Base-by-base conservation (phyloP, 2,329 filamentous ascomycete genomes). In the Monilinia fructigena region DNA sequence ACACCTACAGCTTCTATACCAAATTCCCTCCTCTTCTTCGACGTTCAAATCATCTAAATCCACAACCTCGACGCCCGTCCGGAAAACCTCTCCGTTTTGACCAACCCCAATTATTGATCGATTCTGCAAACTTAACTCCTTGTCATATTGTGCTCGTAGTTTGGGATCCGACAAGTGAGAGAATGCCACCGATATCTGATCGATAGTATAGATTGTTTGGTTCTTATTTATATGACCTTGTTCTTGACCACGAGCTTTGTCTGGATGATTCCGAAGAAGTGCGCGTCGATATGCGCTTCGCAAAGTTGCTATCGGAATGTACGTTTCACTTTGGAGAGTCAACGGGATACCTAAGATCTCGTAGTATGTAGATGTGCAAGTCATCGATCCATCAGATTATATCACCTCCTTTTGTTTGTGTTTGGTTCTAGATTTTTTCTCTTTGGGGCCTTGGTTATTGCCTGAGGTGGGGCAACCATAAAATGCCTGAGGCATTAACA, bases 261-360 rank as follows among this genome's bases (percentile, higher is more conserved):
- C 75, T 14, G 88, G 88, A 76, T 90, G 88, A 78, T 89, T 82
- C 70, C 80, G 82, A 20, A 90, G 82, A 45, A 90, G 82, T 28
- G 87, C 86, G 64, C 84, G 82, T 75, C 82, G 86, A 77, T 90
- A 90, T 68, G 87, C 86, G 67, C 82, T 82, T 74, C 87, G 89
- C 68, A 89, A 79, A 61, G 84, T 78, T 59, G 80, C 78, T 69
- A 79, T 74, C 52, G 80, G 75, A 72, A 82, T 79, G 68, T 77
- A 71, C 63, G 79, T 75, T 67, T 79, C 75, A 72, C 81, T 76
- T 67, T 85, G 78, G 65, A 84, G 75, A 66, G 79, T 72, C 23
- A 80, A 79, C 16, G 83, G 82, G 68, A 89, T 78, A 67, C 80
- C 81, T 66, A 89, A 84, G 73, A 89, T 80, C 68, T 86, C 80